These are phyloP conservation scores for Pseudonitzschia pungens DNA, from an alignment of 108 stramenopile species.

Conservation along the genomic window DNA sequence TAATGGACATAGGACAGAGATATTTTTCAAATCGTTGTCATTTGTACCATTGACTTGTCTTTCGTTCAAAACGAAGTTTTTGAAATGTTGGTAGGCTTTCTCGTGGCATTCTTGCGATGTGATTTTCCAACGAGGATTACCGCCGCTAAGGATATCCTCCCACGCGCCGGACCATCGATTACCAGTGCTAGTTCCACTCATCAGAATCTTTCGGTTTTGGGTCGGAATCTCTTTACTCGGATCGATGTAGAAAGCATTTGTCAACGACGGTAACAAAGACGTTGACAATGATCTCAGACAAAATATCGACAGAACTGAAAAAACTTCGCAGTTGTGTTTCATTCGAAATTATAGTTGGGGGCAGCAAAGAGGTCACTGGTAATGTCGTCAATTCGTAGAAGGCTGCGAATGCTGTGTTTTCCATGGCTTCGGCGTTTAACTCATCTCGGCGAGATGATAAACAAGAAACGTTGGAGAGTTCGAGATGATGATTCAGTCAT, in stretches of 20 bases:
- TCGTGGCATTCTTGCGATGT: conserved; percentile 36
- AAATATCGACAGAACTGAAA: not conserved
- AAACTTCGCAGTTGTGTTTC: not conserved
- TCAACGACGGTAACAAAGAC: not conserved
- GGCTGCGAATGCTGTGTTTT: too few relatives aligned
- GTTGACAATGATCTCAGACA: not conserved
- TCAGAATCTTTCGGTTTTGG: not conserved
- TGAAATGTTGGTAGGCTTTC: conserved; percentile 38
- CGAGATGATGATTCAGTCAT: too few relatives aligned
- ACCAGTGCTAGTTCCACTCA: not conserved
- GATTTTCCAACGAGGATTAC: conserved; percentile 53
- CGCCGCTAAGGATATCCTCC: conserved; percentile 53
- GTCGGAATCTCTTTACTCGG: not conserved
- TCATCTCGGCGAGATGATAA: too few relatives aligned
- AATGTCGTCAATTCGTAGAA: too few relatives aligned
- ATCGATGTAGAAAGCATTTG: not conserved
- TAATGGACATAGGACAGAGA: conserved; percentile 50
- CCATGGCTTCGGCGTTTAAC: too few relatives aligned
- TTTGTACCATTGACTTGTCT: not conserved
- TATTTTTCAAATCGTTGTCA: conserved; percentile 5
- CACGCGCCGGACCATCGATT: conserved; percentile 41
- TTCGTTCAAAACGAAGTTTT: not conserved
- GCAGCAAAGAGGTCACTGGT: too few relatives aligned
- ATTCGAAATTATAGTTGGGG: not conserved
- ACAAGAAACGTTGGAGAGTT: too few relatives aligned